Evolutionary conservation across 1,284 basidiomycete genomes (phyloP).

Genomic region (Hemileia vastatrix): DNA sequence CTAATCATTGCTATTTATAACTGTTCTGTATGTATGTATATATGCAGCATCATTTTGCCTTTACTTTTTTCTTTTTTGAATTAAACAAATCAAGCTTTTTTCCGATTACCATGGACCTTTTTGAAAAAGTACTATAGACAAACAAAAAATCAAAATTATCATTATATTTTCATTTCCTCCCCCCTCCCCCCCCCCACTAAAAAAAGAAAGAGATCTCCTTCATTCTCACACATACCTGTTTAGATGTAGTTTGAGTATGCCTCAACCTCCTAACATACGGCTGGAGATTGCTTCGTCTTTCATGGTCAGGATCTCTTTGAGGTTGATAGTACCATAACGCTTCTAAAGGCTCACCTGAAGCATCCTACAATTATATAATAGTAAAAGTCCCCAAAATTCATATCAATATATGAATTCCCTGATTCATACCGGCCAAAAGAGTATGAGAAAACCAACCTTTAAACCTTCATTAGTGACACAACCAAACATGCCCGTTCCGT

Average conservation of each 20-base stretch:
- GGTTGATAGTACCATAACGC: slow-evolving; percentile 22
- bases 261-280: slow-evolving; percentile 17
- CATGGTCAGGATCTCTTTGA: slow-evolving; percentile 12
- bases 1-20: too few species aligned
- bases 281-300: slow-evolving; percentile 4
- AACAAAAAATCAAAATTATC: background rate
- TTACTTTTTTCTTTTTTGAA: too few species aligned
- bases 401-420: too few species aligned
- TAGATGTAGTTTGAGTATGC: slow-evolving; percentile 19
- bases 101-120: slow-evolving; percentile 4
- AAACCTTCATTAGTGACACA: slow-evolving; percentile 22
- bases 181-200: too few species aligned
- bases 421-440: background rate
- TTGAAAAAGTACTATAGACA: slow-evolving; percentile 18
- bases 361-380: slow-evolving; percentile 2
- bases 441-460: slow-evolving; percentile 7
- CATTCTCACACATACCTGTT: slow-evolving; percentile 3
- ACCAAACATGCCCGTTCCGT: slow-evolving; percentile 21
- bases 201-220: background rate
- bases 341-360: slow-evolving; percentile 20
- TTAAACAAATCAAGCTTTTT: slow-evolving; percentile 5
- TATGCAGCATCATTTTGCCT: too few species aligned
- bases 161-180: too few species aligned
- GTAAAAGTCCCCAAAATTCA: too few species aligned
- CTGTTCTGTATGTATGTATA: too few species aligned